Base-by-base conservation (phyloP, 441 rosid genomes). In the Adansonia gregorii region DNA sequence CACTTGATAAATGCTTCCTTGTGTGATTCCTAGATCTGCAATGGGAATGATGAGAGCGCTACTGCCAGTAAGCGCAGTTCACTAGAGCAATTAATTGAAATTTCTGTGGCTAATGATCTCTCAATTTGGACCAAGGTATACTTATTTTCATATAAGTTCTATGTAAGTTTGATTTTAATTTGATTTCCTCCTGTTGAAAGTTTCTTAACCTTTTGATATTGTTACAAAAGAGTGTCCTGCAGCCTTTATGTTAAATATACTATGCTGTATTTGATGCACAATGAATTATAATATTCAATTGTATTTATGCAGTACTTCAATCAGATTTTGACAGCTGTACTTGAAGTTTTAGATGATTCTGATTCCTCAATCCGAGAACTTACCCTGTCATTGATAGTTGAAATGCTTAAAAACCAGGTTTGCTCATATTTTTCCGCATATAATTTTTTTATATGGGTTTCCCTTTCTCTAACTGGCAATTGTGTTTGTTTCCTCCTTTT, bases 301-400 rank as follows among this genome's bases (percentile, higher is more conserved):
- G 66, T 58, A 61, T 82, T 19, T 81, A 76, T 82, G 85, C 95
- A 97, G 99, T 97, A 93, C 85, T 93, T 97, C 89, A 97, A 94
- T 88, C 99, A 93, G 88, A 97, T 97, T 85, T 86, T 97, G 89
- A 92, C 98, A 68, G 92, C 92, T 74, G 97, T 97, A 78, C 99
- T 94, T 78, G 99, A 97, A 87, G 93, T 93, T 82, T 78, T 94
- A 74, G 99, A 97, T 85, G 92, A 89, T 70, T 81, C 91, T 67
- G 97, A 94, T 82, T 85, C 86, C 63, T 82, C 97, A 64, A 82
- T 92, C 76, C 90, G 92, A 58, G 98, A 94, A 82, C 86, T 89
- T 84, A 86, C 93, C 71, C 88, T 97, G 79, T 90, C 90, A 45
- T 82, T 97, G 88, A 89, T 97, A 52, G 82, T 83, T 73, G 98